Evolutionary conservation across 805 yeast species (phyloP).

Genomic region (Yamadazyma laniorum): DNA sequence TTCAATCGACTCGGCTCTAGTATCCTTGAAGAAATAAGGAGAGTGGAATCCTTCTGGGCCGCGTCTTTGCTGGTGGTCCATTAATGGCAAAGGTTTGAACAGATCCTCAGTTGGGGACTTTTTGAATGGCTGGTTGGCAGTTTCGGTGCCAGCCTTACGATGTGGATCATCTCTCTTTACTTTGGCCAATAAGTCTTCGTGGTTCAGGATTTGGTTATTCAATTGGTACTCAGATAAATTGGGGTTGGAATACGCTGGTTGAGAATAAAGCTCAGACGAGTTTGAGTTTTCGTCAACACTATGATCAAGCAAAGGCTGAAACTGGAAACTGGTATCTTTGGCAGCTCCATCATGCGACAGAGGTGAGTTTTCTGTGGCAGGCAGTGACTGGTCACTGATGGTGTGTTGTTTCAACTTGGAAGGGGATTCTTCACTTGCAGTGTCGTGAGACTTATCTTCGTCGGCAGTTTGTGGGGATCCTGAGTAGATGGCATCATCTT

Average conservation of each 20-base stretch:
- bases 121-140: conserved; percentile 1
- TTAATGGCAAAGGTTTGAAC: conserved; percentile 12
- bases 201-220: conserved; percentile 37
- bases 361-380: neutral
- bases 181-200: conserved; percentile 32
- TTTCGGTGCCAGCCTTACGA: conserved; percentile 13
- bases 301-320: conserved; percentile 7
- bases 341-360: neutral
- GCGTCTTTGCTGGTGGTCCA: conserved; percentile 1
- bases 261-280: conserved; percentile 12
- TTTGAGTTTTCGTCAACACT: neutral
- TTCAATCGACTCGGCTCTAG: conserved; percentile 25
- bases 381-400: too few relatives aligned
- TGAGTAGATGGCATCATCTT: conserved; percentile 41
- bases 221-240: conserved; percentile 46
- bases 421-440: too few relatives aligned
- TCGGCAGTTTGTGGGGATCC: conserved; percentile 2
- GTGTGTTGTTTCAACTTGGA: too few relatives aligned
- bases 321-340: conserved; percentile 19
- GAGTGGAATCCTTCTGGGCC: conserved; percentile 28
- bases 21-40: conserved; percentile 34
- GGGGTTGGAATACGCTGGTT: conserved; percentile 35
- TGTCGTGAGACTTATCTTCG: neutral
- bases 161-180: conserved; percentile 38
- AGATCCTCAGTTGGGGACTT: neutral